Conservation (phyloP, 129 eudicot species). For the Deinandra increscens region DNA sequence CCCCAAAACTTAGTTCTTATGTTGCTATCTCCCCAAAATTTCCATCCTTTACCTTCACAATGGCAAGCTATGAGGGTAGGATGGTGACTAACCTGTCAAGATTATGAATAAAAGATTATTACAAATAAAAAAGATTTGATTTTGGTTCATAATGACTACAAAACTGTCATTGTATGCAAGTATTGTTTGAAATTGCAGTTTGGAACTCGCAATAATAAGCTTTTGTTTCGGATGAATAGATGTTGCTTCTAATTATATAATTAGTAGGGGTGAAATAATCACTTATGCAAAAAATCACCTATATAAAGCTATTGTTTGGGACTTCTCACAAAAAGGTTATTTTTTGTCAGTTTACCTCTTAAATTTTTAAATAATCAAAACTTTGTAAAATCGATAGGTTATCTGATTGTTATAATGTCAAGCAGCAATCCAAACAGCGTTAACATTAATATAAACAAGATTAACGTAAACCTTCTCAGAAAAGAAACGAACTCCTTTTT, state of each 20-base stretch:
- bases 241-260: neutral
- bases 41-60: constrained; percentile 62
- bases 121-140: neutral
- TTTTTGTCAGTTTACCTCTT: neutral
- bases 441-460: neutral
- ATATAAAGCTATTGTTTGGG: neutral
- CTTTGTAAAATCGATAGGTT: neutral
- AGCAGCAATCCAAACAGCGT: neutral
- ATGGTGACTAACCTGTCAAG: constrained; percentile 52
- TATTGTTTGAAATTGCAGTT: neutral
- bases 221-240: neutral
- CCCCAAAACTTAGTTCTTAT: constrained; percentile 54
- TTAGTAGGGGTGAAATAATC: neutral
- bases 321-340: neutral
- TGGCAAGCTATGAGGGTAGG: constrained; percentile 55
- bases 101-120: constrained; percentile 2
- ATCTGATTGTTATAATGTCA: neutral
- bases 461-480: constrained; percentile 67
- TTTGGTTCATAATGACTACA: neutral
- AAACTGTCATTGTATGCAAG: neutral
- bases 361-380: neutral
- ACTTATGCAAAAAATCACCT: neutral
- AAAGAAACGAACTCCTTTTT: constrained; percentile 79
- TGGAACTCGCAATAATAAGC: neutral
- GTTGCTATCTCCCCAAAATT: constrained; percentile 55